Conservation (phyloP, 2,329 filamentous ascomycete genomes). For the Tolypocladium album region DNA sequence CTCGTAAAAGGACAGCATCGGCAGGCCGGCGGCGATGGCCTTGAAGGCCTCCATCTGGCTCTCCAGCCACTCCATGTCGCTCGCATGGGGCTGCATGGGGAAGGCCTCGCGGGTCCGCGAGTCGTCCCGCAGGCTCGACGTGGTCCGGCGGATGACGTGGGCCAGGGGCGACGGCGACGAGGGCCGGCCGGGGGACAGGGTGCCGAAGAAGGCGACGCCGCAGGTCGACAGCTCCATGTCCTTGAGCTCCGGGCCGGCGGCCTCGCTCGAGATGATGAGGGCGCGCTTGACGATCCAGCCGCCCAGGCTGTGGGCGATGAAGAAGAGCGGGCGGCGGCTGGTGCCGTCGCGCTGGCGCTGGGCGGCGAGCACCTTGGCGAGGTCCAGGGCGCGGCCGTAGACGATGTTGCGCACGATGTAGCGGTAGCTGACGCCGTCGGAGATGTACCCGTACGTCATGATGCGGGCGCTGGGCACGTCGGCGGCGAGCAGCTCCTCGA, state of each 20-base stretch:
- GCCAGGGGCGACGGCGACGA: slow-evolving; percentile 13
- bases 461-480: slow-evolving; percentile 15
- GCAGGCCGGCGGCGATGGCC: slow-evolving; percentile 11
- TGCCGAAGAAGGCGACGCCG: slow-evolving; percentile 16
- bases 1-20: slow-evolving; percentile 15
- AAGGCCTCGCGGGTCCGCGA: background rate
- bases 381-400: slow-evolving; percentile 12
- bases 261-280: slow-evolving; percentile 15
- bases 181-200: slow-evolving; percentile 10
- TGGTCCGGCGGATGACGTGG: slow-evolving; percentile 13
- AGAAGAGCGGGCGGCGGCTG: slow-evolving; percentile 12
- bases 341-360: slow-evolving; percentile 9
- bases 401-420: slow-evolving; percentile 13
- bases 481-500: slow-evolving; percentile 11
- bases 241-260: slow-evolving; percentile 8
- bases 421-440: slow-evolving; percentile 10
- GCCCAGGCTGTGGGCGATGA: slow-evolving; percentile 16
- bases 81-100: slow-evolving; percentile 4
- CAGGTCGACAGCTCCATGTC: slow-evolving; percentile 14
- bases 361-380: slow-evolving; percentile 10
- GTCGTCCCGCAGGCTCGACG: slow-evolving; percentile 4
- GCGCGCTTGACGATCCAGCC: slow-evolving; percentile 18
- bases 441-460: slow-evolving; percentile 14
- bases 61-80: slow-evolving; percentile 13
- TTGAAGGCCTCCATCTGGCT: slow-evolving; percentile 17